Conservation (phyloP, 306 rosid species). For the Sindora glabra region DNA sequence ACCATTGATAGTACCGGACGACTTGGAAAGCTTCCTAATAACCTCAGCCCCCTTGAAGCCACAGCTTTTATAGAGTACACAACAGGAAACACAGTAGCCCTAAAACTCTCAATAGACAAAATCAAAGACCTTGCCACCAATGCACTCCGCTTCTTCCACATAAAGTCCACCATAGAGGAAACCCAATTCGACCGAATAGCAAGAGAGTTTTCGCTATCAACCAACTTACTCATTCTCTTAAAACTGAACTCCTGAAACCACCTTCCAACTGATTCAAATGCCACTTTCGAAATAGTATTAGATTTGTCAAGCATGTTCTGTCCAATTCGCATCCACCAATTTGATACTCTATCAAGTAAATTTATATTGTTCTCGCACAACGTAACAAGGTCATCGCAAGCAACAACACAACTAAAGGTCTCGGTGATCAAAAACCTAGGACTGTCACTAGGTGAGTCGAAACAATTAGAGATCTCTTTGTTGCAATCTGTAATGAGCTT, state of each 20-base stretch:
- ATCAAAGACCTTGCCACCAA: constrained; percentile 85
- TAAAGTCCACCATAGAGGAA: constrained; percentile 89
- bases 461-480: constrained; percentile 75
- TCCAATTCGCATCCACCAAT: constrained; percentile 73
- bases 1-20: constrained; percentile 24
- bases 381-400: too few relatives aligned
- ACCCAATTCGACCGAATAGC: constrained; percentile 87
- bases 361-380: too few relatives aligned
- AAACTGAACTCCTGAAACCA: constrained; percentile 85
- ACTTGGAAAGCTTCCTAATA: constrained; percentile 70
- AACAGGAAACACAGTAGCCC: constrained; percentile 62
- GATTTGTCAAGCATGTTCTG: too few relatives aligned
- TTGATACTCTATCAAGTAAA: too few relatives aligned
- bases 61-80: constrained; percentile 88
- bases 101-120: constrained; percentile 89
- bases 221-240: constrained; percentile 80
- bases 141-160: constrained; percentile 85
- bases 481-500: constrained; percentile 67
- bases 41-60: constrained; percentile 84
- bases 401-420: too few relatives aligned
- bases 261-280: constrained; percentile 90
- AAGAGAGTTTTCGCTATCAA: constrained; percentile 85
- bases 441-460: constrained; percentile 94
- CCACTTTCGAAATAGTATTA: too few relatives aligned
- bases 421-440: too few relatives aligned